Conservation (phyloP, 2,329 filamentous ascomycete species). For the Trichophyton benhamiae region DNA sequence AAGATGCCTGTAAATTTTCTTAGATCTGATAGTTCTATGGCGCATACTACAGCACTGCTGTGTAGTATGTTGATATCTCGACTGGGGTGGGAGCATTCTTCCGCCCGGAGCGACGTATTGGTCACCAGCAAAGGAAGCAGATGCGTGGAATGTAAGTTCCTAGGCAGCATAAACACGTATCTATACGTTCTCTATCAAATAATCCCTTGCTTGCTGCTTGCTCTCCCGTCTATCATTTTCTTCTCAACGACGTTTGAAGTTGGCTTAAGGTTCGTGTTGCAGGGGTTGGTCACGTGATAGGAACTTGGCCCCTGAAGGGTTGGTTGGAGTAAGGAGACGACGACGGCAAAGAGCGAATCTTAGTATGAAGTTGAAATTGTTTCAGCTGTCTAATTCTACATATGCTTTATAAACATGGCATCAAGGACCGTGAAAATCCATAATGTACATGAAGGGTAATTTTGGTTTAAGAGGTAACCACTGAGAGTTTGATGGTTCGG, state of each 20-base stretch:
- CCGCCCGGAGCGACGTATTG: not conserved
- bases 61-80: not conserved
- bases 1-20: not conserved
- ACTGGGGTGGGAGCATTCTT: not conserved
- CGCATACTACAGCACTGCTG: not conserved
- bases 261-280: too few relatives aligned
- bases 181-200: not conserved
- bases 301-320: not conserved
- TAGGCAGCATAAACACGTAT: not conserved
- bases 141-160: not conserved
- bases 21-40: not conserved
- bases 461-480: too few relatives aligned
- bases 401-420: too few relatives aligned
- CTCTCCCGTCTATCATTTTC: not conserved
- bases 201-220: not conserved
- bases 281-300: not conserved
- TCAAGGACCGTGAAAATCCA: too few relatives aligned
- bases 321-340: not conserved
- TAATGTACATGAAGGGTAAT: too few relatives aligned
- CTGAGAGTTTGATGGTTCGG: too few relatives aligned
- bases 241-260: not conserved
- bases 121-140: not conserved
- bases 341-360: too few relatives aligned
- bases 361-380: too few relatives aligned
- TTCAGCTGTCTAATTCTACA: too few relatives aligned